These are phyloP conservation scores for Tinospora cordifolia DNA, from an alignment of 164 flowering plant genomes.

Conservation along the genomic window DNA sequence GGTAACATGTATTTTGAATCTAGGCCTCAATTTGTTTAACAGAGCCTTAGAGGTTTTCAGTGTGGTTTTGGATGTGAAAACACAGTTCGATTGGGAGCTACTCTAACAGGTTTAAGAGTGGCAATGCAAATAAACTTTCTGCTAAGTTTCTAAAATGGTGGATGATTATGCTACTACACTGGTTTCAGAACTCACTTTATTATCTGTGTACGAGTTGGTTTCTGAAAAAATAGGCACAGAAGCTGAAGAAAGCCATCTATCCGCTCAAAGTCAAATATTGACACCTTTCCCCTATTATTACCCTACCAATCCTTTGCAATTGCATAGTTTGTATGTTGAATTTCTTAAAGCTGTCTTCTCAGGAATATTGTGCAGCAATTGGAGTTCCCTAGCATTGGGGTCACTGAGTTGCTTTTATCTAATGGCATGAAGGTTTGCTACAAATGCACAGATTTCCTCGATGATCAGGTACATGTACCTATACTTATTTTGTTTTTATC, in stretches of 20 bases:
- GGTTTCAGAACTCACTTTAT: background rate
- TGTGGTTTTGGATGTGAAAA: background rate
- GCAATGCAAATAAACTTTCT: background rate
- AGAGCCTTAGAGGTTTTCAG: background rate
- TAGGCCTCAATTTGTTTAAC: too few species aligned
- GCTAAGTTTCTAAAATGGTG: background rate
- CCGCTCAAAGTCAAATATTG: background rate
- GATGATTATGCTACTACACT: background rate
- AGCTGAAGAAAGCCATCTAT: background rate
- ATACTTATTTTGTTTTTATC: slow-evolving; percentile 2
- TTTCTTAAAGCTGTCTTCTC: slow-evolving; percentile 5
- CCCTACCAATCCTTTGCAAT: background rate
- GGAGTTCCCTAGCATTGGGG: slow-evolving; percentile 61
- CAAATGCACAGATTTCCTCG: slow-evolving; percentile 79
- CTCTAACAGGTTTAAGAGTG: background rate
- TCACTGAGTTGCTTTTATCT: slow-evolving; percentile 66
- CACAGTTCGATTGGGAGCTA: background rate
- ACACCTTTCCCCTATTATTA: background rate
- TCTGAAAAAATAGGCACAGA: background rate
- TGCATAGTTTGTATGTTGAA: background rate
- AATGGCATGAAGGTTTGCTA: slow-evolving; percentile 96
- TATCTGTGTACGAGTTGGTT: background rate
- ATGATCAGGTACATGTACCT: slow-evolving; percentile 67
- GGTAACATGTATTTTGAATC: background rate
- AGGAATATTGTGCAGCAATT: slow-evolving; percentile 52